These are phyloP conservation scores for Ceratobasidium sp. DNA, from an alignment of 1,284 basidiomycete species.

Conservation along the genomic window DNA sequence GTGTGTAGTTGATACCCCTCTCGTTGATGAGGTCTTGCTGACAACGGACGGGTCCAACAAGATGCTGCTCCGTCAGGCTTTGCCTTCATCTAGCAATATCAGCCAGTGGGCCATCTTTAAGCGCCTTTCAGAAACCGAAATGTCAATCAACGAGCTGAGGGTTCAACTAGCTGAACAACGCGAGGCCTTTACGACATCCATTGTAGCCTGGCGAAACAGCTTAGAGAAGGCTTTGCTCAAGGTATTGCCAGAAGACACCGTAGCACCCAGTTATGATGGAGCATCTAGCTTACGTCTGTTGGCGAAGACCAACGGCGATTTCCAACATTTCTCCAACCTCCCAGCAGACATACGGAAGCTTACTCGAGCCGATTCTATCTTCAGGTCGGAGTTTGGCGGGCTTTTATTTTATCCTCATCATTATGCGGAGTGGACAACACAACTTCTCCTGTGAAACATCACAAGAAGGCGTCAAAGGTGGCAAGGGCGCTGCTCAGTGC, in stretches of 20 bases:
- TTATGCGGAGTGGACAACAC: too few species aligned
- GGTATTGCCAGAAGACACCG: not conserved
- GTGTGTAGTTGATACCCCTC: too few species aligned
- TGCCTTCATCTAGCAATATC: not conserved
- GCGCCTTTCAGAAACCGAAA: not conserved
- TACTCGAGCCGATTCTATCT: constrained; percentile 11
- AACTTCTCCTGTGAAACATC: too few species aligned
- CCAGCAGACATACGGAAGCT: not conserved
- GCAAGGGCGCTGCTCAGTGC: not conserved
- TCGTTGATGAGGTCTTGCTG: too few species aligned
- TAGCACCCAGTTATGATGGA: not conserved
- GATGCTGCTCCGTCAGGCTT: too few species aligned
- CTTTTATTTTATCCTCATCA: not conserved
- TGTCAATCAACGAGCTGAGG: not conserved
- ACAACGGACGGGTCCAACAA: too few species aligned
- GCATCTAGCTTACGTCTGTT: too few species aligned
- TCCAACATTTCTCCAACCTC: constrained; percentile 1
- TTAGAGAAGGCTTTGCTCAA: constrained; percentile 1
- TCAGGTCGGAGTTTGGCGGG: not conserved
- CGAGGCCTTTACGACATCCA: not conserved
- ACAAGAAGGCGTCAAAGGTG: too few species aligned
- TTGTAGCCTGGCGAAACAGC: not conserved
- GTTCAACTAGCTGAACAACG: not conserved
- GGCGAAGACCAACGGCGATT: too few species aligned
- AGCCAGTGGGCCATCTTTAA: not conserved